A percentile compares a stretch with the other conserved stretches of the same genome.
Conservation (phyloP, 2,329 filamentous ascomycete species). For the Neurospora sp. region DNA sequence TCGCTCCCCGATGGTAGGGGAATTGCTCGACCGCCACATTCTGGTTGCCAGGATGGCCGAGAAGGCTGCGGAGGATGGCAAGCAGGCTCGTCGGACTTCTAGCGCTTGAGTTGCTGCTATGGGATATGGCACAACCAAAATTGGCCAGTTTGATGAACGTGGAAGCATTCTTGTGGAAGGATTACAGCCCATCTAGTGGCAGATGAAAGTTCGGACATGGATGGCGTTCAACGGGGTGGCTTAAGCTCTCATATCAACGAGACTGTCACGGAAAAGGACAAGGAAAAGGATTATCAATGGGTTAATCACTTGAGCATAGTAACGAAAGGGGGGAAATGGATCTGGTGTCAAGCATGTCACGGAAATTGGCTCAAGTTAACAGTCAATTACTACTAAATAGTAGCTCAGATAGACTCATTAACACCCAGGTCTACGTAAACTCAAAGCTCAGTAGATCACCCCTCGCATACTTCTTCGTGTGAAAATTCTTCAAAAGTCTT, state of each 20-base stretch:
- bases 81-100: background rate
- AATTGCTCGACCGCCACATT: conserved; percentile 4
- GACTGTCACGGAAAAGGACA: background rate
- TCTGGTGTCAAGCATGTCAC: background rate
- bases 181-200: background rate
- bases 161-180: background rate
- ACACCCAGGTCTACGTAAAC: background rate
- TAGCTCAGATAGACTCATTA: background rate
- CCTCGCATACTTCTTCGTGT: background rate
- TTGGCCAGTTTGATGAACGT: background rate
- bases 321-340: background rate
- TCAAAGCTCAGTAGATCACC: background rate
- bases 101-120: background rate
- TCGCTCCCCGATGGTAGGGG: conserved; percentile 5
- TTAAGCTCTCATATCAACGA: background rate
- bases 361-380: background rate
- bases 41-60: background rate
- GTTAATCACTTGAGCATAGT: background rate
- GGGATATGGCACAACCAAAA: background rate
- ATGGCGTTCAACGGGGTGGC: background rate
- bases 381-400: background rate
- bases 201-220: background rate
- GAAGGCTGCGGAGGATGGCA: background rate
- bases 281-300: background rate
- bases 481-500: background rate